Conservation (phyloP, 352 stramenopile species). For the Phytophthora syringae region DNA sequence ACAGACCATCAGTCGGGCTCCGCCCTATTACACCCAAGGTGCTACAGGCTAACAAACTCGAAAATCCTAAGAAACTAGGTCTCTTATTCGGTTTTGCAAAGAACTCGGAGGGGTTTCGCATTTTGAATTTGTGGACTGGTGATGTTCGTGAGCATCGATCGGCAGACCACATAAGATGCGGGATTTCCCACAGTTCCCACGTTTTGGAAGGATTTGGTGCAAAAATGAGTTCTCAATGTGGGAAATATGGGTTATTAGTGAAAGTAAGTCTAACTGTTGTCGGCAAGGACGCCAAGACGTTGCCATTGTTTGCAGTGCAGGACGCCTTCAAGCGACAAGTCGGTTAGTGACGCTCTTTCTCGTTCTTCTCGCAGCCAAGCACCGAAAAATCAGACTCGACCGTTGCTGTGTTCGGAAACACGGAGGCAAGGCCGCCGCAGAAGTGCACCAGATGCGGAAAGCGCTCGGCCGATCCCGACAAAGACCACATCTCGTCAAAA, state of each 20-base stretch:
- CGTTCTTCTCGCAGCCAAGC: too few relatives aligned
- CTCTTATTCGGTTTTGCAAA: slow-evolving; percentile 4
- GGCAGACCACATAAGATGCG: too few relatives aligned
- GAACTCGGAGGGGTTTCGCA: slow-evolving; percentile 2
- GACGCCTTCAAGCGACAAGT: too few relatives aligned
- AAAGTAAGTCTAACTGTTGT: neutral
- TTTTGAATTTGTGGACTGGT: slow-evolving; percentile 4
- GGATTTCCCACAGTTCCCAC: neutral
- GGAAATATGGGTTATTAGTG: neutral
- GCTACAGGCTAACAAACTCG: slow-evolving; percentile 1
- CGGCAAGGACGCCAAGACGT: neutral
- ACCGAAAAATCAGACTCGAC: too few relatives aligned
- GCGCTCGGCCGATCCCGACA: too few relatives aligned
- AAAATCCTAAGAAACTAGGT: slow-evolving; percentile 12
- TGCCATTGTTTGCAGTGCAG: too few relatives aligned
- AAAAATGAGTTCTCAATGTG: neutral
- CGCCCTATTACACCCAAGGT: slow-evolving; percentile 15
- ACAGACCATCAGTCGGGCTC: too few relatives aligned
- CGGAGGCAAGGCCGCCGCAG: too few relatives aligned
- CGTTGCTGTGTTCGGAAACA: too few relatives aligned
- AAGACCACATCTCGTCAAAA: too few relatives aligned
- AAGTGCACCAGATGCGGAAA: too few relatives aligned
- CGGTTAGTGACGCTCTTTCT: too few relatives aligned
- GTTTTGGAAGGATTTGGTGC: neutral
- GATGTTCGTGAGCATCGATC: neutral